These are phyloP conservation scores for Candida alai DNA, from an alignment of 805 yeast genomes.

Conservation along the genomic window DNA sequence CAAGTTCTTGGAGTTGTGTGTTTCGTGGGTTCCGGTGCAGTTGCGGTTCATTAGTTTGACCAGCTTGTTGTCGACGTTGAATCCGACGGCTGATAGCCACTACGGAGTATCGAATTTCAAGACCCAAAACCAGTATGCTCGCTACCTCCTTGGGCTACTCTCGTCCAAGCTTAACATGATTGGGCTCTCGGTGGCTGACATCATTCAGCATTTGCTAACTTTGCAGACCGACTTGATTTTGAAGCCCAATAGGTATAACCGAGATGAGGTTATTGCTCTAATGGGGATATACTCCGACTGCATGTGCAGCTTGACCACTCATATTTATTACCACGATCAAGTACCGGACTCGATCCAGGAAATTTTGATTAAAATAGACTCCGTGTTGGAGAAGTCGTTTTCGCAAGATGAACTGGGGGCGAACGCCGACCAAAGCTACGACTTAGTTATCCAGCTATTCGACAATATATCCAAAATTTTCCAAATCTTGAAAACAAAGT, in stretches of 20 bases:
- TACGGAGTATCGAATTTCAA: slow-evolving; percentile 10
- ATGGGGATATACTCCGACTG: slow-evolving; percentile 49
- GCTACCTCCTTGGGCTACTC: slow-evolving; percentile 54
- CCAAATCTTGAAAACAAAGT: slow-evolving; percentile 25
- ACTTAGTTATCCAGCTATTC: slow-evolving; percentile 26
- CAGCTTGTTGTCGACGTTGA: slow-evolving; percentile 32
- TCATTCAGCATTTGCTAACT: slow-evolving; percentile 54
- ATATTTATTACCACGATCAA: slow-evolving; percentile 84
- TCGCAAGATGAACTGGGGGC: slow-evolving; percentile 8
- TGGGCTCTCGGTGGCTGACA: slow-evolving; percentile 82
- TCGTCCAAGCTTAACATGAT: slow-evolving; percentile 78
- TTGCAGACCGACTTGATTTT: slow-evolving; percentile 42
- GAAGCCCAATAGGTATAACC: slow-evolving; percentile 18
- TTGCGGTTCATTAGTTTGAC: slow-evolving; percentile 62
- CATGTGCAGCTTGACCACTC: slow-evolving; percentile 68
- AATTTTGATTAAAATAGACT: slow-evolving; percentile 45
- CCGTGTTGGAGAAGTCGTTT: slow-evolving; percentile 19
- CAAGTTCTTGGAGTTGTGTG: slow-evolving; percentile 56
- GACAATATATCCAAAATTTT: slow-evolving; percentile 31
- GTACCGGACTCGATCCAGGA: slow-evolving; percentile 77
- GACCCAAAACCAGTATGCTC: slow-evolving; percentile 38
- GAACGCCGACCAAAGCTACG: slow-evolving; percentile 8
- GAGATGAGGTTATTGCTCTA: slow-evolving; percentile 25
- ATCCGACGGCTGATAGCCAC: slow-evolving; percentile 17
- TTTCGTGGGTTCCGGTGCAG: slow-evolving; percentile 79